Base-by-base conservation (phyloP, 2,329 filamentous ascomycete genomes). In the Anthostomella pinea region DNA sequence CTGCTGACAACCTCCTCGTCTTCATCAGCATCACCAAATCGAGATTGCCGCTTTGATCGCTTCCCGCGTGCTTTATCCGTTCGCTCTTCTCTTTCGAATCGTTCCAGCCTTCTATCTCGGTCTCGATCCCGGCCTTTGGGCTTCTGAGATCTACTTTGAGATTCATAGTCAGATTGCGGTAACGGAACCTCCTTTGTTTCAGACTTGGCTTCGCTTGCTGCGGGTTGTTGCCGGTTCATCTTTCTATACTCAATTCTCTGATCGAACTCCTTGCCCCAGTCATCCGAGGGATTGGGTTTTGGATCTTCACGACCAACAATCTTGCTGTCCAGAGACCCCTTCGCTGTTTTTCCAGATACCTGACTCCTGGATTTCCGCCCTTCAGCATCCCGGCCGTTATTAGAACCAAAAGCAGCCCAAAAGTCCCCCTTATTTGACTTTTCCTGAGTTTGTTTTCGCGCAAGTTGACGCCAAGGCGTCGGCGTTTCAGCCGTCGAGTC, bases 1-100 rank as follows among this genome's bases (percentile, higher is more conserved):
- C 40, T n/a, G n/a, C n/a, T n/a, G n/a, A n/a, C n/a, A n/a, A n/a
- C 35, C 32, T 53, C 39, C 19, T 46, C 46, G 13, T 50, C 59
- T 4, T 53, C 55, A 13, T 59, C 58, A 14, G 57, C 58, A 5
- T 60, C 57, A 8, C 43, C 35, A 19, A 13, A 5, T 5, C 31
- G 36, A 3, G 26, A 29, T 3, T 31, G 16, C 23, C 44, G 42
- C 13, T 32, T 25, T n/a, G 42, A 40, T 5, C 47, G 43, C 21
- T 43, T 51, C 13, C 28, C 42, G 8, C 40, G 35, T 13, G 17
- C 35, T 41, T 36, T 45, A 6, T 17, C 29, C 10, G 13, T 25
- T 30, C 7, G 35, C 26, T 13, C 31, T 14, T 41, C 44, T n/a
- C 17, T 17, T 19, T 39, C 43, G 27, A 16, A 39, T 9, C 11